Conservation (phyloP, 2,329 filamentous ascomycete genomes). For the Paecilomyces sp. region DNA sequence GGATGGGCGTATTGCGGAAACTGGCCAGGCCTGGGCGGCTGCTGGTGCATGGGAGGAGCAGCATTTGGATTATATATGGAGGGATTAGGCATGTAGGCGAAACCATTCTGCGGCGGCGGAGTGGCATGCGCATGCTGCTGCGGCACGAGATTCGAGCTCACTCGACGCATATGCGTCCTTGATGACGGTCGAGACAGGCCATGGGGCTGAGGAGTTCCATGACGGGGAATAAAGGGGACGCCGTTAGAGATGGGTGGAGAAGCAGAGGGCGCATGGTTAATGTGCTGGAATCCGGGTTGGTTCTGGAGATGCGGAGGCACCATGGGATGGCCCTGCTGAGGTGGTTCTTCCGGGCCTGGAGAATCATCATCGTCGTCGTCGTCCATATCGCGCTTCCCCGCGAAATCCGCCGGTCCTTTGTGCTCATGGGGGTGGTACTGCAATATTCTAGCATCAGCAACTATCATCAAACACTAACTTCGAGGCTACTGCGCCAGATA, state of each 20-base stretch:
- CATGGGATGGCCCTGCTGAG: slow-evolving; percentile 39
- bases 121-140: slow-evolving; percentile 56
- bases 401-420: slow-evolving; percentile 90
- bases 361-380: slow-evolving; percentile 77
- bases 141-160: slow-evolving; percentile 65
- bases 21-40: slow-evolving; percentile 34
- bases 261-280: slow-evolving; percentile 76
- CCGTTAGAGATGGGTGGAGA: slow-evolving; percentile 83
- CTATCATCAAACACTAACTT: slow-evolving; percentile 11
- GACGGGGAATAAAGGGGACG: slow-evolving; percentile 62
- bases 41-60: slow-evolving; percentile 39
- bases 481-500: slow-evolving; percentile 1
- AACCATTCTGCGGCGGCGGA: slow-evolving; percentile 57
- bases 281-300: slow-evolving; percentile 65
- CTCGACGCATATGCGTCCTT: slow-evolving; percentile 68
- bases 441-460: slow-evolving; percentile 51
- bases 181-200: slow-evolving; percentile 71
- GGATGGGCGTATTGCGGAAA: slow-evolving; percentile 34
- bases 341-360: slow-evolving; percentile 60
- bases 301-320: slow-evolving; percentile 65
- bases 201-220: slow-evolving; percentile 75
- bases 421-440: slow-evolving; percentile 81
- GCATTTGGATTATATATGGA: slow-evolving; percentile 71
- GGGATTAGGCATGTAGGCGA: slow-evolving; percentile 77
- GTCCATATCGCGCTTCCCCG: slow-evolving; percentile 64